Percentiles rank a stretch among this genome's conserved stretches.
Conservation (phyloP, 495 filamentous ascomycete species). For the Clohesyomyces aquaticus region DNA sequence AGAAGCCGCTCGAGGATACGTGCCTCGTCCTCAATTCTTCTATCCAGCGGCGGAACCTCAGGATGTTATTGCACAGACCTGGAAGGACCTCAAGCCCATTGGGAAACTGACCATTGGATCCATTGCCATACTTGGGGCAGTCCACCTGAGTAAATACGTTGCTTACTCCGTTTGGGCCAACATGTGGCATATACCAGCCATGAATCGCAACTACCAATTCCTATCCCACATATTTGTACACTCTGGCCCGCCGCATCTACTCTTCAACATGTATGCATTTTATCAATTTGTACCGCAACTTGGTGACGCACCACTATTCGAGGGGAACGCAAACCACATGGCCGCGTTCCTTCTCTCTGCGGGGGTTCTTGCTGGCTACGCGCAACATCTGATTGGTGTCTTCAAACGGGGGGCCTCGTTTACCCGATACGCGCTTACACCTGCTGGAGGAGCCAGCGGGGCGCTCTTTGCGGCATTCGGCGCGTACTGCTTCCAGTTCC, state of each 20-base stretch:
- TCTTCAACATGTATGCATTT: constrained; percentile 22
- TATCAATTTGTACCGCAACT: constrained; percentile 21
- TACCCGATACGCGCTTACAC: not conserved
- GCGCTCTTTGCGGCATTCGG: constrained; percentile 25
- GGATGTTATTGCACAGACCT: constrained; percentile 1
- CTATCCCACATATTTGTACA: constrained; percentile 32
- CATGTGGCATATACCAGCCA: constrained; percentile 28
- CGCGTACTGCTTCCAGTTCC: constrained; percentile 24
- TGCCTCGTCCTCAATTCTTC: not conserved
- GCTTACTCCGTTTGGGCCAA: not conserved
- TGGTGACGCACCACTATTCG: constrained; percentile 16
- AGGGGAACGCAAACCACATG: constrained; percentile 19
- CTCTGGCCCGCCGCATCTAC: constrained; percentile 13
- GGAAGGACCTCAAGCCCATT: constrained; percentile 10
- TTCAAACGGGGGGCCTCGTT: not conserved
- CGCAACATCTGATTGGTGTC: constrained; percentile 9
- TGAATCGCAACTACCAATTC: constrained; percentile 12
- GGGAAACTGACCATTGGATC: constrained; percentile 4
- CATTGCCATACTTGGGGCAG: constrained; percentile 14
- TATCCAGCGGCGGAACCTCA: not conserved
- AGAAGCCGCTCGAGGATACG: not conserved
- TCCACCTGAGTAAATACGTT: constrained; percentile 16
- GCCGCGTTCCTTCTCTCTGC: constrained; percentile 20
- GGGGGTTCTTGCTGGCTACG: constrained; percentile 17
- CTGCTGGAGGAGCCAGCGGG: constrained; percentile 30